Conservation (phyloP, 192 early-diverging fungal genomes). For the Spizellomyces sp. region DNA sequence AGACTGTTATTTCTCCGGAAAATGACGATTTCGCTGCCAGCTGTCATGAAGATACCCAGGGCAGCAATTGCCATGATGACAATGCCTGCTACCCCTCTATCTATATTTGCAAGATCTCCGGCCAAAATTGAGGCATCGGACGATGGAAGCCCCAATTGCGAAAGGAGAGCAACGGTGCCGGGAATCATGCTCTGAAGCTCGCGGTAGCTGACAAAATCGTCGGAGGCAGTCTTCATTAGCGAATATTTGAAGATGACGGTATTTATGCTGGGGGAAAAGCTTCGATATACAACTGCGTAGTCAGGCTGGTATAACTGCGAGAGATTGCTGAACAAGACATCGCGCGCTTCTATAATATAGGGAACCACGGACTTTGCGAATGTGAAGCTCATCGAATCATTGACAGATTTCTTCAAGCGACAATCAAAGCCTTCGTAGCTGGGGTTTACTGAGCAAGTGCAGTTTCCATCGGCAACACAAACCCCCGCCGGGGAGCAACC, state of each 20-base stretch:
- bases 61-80: conserved; percentile 7
- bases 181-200: conserved; percentile 6
- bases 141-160: background rate
- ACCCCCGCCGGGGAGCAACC: conserved; percentile 23
- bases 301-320: background rate
- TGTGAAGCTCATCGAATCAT: conserved; percentile 21
- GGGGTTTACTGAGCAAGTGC: conserved; percentile 16
- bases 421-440: conserved; percentile 25
- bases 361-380: background rate
- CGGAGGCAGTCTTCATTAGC: background rate
- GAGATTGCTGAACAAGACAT: conserved; percentile 5
- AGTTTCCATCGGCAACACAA: conserved; percentile 29
- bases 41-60: background rate
- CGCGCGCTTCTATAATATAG: conserved; percentile 5
- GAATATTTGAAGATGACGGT: conserved; percentile 26
- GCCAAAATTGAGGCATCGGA: background rate
- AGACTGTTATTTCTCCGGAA: background rate
- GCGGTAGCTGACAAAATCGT: conserved; percentile 14
- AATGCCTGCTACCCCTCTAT: conserved; percentile 8
- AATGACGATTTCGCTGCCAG: background rate
- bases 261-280: background rate
- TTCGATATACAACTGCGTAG: conserved; percentile 21
- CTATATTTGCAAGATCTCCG: conserved; percentile 22
- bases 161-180: background rate
- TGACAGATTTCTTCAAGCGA: conserved; percentile 12